Percentiles rank a stretch among this genome's conserved stretches.
Conservation (phyloP, 139 green algal genomes). For the Haematococcus lacustris region DNA sequence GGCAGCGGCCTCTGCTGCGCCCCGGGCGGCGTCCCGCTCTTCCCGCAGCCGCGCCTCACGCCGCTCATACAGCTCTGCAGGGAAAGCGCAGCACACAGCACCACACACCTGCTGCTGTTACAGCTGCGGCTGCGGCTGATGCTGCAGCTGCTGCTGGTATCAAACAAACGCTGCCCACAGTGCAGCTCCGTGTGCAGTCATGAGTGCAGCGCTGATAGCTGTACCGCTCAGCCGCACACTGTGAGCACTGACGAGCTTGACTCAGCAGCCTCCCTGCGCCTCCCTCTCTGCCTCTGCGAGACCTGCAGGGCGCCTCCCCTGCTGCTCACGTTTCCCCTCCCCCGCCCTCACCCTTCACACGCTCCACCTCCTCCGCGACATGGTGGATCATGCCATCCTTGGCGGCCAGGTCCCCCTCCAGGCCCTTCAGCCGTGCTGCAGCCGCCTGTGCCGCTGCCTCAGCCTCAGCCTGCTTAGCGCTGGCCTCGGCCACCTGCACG, state of each 20-base stretch:
- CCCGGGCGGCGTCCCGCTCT: conserved; percentile 33
- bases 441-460: conserved; percentile 13
- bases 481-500: not conserved
- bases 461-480: conserved; percentile 14
- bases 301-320: no score
- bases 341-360: conserved; percentile 43
- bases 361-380: conserved; percentile 57
- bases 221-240: no score
- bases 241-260: no score
- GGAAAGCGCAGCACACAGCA: not conserved
- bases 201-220: no score
- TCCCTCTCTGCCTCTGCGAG: no score
- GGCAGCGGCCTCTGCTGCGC: not conserved
- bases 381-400: conserved; percentile 53
- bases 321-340: no score
- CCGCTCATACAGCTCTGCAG: conserved; percentile 41
- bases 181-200: no score
- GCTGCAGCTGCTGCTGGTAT: no score
- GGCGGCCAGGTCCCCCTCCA: conserved; percentile 27
- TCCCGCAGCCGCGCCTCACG: conserved; percentile 38
- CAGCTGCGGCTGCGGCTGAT: no score
- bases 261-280: no score
- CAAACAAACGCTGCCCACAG: no score
- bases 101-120: no score
- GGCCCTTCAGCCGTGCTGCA: conserved; percentile 3